These are phyloP conservation scores for Populus ilicifolia DNA, from an alignment of 345 rosid genomes.

Conservation along the genomic window DNA sequence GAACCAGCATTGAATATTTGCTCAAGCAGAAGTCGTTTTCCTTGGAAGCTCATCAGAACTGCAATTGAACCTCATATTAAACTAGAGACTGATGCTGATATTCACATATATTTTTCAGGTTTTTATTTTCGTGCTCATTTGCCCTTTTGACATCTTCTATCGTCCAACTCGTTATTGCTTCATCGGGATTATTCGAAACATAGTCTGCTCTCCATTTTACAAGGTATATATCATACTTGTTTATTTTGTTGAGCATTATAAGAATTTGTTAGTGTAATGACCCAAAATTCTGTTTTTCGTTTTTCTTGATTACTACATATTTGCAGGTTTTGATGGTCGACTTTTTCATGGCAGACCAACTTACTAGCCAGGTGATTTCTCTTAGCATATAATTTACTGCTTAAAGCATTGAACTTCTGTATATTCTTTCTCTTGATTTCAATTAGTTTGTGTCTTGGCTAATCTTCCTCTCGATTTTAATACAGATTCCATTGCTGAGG, in stretches of 20 bases:
- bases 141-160: slow-evolving; percentile 75
- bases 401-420: neutral
- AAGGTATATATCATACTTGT: slow-evolving; percentile 39
- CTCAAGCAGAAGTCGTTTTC: neutral
- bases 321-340: slow-evolving; percentile 85
- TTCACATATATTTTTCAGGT: slow-evolving; percentile 36
- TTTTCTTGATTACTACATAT: neutral
- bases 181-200: slow-evolving; percentile 71
- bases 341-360: slow-evolving; percentile 98
- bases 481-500: slow-evolving; percentile 78
- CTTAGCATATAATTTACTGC: neutral
- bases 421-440: neutral
- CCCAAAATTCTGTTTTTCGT: neutral
- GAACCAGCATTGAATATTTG: neutral
- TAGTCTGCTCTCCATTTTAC: slow-evolving; percentile 79
- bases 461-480: neutral
- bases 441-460: neutral
- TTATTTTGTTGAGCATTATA: neutral
- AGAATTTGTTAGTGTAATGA: neutral
- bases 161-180: slow-evolving; percentile 82
- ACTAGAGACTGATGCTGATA: neutral
- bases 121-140: slow-evolving; percentile 52
- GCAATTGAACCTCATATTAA: neutral
- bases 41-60: neutral
- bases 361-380: slow-evolving; percentile 79